Evolutionary conservation across 2,329 filamentous ascomycete genomes (phyloP).

Genomic region (Monosporascus cannonballus): DNA sequence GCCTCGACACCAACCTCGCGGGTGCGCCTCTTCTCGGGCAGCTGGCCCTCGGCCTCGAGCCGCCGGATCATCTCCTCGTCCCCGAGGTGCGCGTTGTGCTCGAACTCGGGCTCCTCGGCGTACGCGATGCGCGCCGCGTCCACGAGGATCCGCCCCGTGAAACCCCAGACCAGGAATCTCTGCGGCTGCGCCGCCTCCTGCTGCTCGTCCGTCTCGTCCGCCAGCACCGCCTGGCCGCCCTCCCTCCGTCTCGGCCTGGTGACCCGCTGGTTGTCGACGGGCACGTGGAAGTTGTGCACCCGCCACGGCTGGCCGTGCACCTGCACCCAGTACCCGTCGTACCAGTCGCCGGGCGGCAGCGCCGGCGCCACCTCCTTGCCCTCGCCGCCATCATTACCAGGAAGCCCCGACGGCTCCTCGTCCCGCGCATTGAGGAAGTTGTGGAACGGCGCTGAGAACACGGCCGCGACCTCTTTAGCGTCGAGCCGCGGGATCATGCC

Average conservation of each 20-base stretch:
- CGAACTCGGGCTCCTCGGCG: conserved; percentile 75
- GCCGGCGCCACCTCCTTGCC: conserved; percentile 28
- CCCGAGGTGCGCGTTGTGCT: conserved; percentile 52
- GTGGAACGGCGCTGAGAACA: conserved; percentile 84
- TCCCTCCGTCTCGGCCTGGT: conserved; percentile 44
- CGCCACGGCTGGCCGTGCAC: conserved; percentile 77
- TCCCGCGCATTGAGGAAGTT: conserved; percentile 67
- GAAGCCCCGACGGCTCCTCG: conserved; percentile 35
- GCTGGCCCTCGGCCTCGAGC: conserved; percentile 37
- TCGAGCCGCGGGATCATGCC: conserved; percentile 75
- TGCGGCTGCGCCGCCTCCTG: conserved; percentile 37
- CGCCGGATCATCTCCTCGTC: conserved; percentile 45
- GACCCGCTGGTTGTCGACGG: conserved; percentile 64
- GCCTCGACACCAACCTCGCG: conserved; percentile 26
- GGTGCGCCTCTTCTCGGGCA: conserved; percentile 38
- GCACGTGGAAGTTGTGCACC: conserved; percentile 90
- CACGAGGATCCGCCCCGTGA: conserved; percentile 87
- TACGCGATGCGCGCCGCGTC: conserved; percentile 85
- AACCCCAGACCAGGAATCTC: conserved; percentile 84
- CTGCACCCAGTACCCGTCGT: conserved; percentile 73
- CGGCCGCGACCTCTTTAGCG: conserved; percentile 84
- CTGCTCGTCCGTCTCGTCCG: conserved; percentile 25
- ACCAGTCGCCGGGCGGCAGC: conserved; percentile 63
- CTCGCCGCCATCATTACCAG: conserved; percentile 18
- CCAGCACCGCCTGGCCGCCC: conserved; percentile 17